Evolutionary conservation across 108 stramenopile species (phyloP).

Genomic region (Aurantiochytrium sp.): DNA sequence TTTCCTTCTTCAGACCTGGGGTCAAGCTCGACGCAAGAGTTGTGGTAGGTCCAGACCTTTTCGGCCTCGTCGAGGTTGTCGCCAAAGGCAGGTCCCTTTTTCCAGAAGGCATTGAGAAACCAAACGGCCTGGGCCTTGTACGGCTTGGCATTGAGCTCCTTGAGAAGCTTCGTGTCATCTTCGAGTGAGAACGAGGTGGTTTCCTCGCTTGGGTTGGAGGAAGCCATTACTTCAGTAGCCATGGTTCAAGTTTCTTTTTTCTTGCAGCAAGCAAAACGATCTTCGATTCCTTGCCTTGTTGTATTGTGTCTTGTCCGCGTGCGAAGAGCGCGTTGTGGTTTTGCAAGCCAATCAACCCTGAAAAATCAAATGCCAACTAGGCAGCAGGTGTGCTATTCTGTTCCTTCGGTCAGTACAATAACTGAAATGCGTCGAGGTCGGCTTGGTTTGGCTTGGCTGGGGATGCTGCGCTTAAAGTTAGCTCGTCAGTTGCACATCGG

Average conservation of each 20-base stretch:
- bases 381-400: no score
- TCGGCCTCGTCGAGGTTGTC: neutral
- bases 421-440: no score
- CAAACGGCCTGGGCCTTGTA: slow-evolving; percentile 21
- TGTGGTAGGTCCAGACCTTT: neutral
- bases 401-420: no score
- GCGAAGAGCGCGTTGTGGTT: no score
- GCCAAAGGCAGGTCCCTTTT: neutral
- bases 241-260: neutral
- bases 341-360: no score
- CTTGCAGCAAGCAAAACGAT: neutral
- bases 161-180: neutral
- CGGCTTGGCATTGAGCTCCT: neutral
- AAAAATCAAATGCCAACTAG: no score
- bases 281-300: neutral
- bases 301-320: neutral
- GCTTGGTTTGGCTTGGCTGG: no score
- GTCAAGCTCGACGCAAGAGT: slow-evolving; percentile 1
- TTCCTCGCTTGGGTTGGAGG: neutral
- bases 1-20: neutral
- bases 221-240: neutral
- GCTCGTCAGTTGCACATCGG: no score
- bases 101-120: slow-evolving; percentile 20
- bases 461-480: no score
- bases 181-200: neutral